phyloP scores from a whole-genome alignment of 768 basidiomycete genomes.

The Boletus pseudo-olivaceus region DNA sequence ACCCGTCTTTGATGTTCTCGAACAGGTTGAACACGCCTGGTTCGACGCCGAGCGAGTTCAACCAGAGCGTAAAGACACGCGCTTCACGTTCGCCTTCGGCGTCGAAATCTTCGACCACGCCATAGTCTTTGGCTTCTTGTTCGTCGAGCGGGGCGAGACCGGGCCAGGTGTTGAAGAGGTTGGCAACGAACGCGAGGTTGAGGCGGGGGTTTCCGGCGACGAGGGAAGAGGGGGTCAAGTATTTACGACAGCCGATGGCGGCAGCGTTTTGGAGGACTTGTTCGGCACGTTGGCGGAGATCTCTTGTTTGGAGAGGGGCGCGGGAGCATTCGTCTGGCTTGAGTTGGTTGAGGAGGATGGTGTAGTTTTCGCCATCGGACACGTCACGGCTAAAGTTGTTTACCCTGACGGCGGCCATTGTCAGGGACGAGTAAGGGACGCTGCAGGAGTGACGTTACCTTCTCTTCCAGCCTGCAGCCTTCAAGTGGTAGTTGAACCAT shows the following conservation, averaged over 20 bases:
- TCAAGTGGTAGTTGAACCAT: conserved; percentile 99
- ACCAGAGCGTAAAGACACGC: conserved; percentile 95
- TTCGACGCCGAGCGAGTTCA: conserved; percentile 96
- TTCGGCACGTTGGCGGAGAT: conserved; percentile 83
- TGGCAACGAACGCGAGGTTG: conserved; percentile 97
- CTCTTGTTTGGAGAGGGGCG: conserved; percentile 83
- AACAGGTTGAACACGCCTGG: conserved; percentile 96
- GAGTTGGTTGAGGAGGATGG: conserved; percentile 90
- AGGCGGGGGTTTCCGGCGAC: conserved; percentile 94
- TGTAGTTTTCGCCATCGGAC: conserved; percentile 97
- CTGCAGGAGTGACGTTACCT: conserved; percentile 43
- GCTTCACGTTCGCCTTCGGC: conserved; percentile 99
- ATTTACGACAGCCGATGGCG: conserved; percentile 91
- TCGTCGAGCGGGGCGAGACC: conserved; percentile 93
- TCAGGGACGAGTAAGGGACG: not conserved
- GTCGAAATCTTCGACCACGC: conserved; percentile 93
- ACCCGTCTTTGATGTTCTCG: conserved; percentile 91
- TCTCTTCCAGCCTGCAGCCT: conserved; percentile 88
- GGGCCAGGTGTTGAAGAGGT: conserved; percentile 97
- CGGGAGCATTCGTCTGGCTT: conserved; percentile 91
- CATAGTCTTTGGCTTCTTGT: conserved; percentile 88
- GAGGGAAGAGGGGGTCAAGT: conserved; percentile 88
- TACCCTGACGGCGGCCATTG: conserved; percentile 51
- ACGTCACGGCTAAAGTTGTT: conserved; percentile 98
- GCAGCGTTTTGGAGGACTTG: conserved; percentile 94